Base-by-base conservation (phyloP, 192 early-diverging fungal species). In the Coemansia brasiliensis region DNA sequence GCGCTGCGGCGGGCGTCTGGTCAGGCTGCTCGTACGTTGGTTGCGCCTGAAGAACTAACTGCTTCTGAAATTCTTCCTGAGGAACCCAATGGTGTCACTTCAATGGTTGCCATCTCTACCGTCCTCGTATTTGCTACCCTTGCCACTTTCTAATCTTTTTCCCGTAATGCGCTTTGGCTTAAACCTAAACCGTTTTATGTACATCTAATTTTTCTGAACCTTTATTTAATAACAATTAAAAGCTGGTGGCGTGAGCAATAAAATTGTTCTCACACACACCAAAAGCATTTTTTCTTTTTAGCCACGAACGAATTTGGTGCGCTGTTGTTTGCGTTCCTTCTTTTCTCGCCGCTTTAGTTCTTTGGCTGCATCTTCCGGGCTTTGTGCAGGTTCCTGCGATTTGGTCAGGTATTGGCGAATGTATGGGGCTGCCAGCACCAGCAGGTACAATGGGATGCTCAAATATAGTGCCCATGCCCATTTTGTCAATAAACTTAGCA, bases 271-370 rank as follows among this genome's bases (percentile, higher is more conserved):
- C 27, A 29, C 42, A n/a, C n/a, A n/a, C 22, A 26, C 10, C 17
- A 43, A 5, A 48, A n/a, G 21, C 16, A 27, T 35, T 20, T 29
- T 26, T 5, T 26, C 10, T 29, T 45, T 4, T 58, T 29, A 61
- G 16, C n/a, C 59, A 42, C 50, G 57, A 12, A 55, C 63, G 56
- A 72, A 79, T 39, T 58, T 64, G 32, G 64, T 65, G 25, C 69
- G 74, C 48, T 79, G 69, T 42, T 72, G 64, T 39, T 79, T 72
- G 65, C 76, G 76, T 32, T 79, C 76, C 59, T 72, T 79, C 41
- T 79, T 79, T 55, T 79, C 70, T 42, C 41, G 60, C 45, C 65
- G 61, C 53, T 79, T 79, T 52, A 55, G 57, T 17, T 68, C 61
- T 45, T 62, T 57, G 13, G 67, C 69, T 3, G 26, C 55, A 12